Evolutionary conservation across 1,139 yeast species (phyloP).

Genomic region (Hansenula lynferdii): DNA sequence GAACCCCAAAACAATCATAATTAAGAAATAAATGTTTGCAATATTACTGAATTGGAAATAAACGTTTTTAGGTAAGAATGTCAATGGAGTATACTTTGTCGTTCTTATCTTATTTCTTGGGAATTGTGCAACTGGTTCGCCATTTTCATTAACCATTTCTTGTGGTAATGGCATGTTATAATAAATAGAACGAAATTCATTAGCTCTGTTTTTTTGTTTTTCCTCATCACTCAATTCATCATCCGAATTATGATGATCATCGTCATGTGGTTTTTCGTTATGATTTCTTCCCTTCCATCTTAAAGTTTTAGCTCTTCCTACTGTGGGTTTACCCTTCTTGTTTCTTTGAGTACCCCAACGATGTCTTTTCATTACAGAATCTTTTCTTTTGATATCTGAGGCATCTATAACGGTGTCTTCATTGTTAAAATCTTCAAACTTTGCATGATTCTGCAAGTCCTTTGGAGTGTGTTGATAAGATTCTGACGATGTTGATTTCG

Average conservation of each 20-base stretch:
- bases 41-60: slow-evolving; percentile 77
- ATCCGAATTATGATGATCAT: slow-evolving; percentile 7
- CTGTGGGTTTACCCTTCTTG: slow-evolving; percentile 62
- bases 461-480: slow-evolving; percentile 19
- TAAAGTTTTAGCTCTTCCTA: slow-evolving; percentile 34
- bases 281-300: slow-evolving; percentile 29
- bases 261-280: slow-evolving; percentile 15
- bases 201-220: slow-evolving; percentile 5
- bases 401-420: slow-evolving; percentile 7
- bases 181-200: slow-evolving; percentile 44
- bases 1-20: slow-evolving; percentile 77
- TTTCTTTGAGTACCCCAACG: slow-evolving; percentile 92
- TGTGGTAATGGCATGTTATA: slow-evolving; percentile 69
- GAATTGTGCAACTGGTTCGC: slow-evolving; percentile 52
- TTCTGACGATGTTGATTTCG: slow-evolving; percentile 13
- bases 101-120: slow-evolving; percentile 93
- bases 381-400: slow-evolving; percentile 17
- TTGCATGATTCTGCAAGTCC: too few species aligned
- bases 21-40: slow-evolving; percentile 84
- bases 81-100: slow-evolving; percentile 87
- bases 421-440: slow-evolving; percentile 4
- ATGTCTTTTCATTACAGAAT: slow-evolving; percentile 53
- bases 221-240: slow-evolving; percentile 27
- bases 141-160: slow-evolving; percentile 55
- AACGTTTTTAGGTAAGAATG: slow-evolving; percentile 84